Base-by-base conservation (phyloP, 176 grass and related monocot species). In the Eragrostis nindensis region DNA sequence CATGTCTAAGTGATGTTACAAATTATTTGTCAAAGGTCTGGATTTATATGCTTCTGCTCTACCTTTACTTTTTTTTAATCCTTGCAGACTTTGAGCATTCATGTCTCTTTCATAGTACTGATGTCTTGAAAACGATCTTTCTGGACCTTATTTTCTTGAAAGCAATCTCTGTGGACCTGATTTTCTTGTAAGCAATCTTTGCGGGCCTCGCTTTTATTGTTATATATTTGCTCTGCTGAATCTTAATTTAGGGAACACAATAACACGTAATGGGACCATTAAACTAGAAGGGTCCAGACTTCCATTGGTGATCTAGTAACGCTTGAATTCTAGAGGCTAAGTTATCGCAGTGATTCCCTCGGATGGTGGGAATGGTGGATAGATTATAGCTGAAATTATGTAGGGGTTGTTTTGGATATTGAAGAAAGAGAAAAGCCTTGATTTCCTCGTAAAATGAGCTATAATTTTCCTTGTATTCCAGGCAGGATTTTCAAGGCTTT, bases 21-120 rank as follows among this genome's bases (percentile, higher is more conserved):
- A 93, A 82, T 71, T 98, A 88, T 75, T 93, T 91, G 42, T 91
- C 74, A 42, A 98, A 95, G 95, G 95, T 98, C 5, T 74, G 74
- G 21, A 57, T 64, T 74, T 73, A 19, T 82, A 60, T 75, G 10
- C 70, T 8, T 25, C 7, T 79, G 24, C 50, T 66, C 19, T 50
- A 30, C 24, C 6, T 11, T 53, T 45, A n/a, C n/a, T 40, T 73
- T 17, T 22, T 89, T 79, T 52, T 21, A 59, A 74, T 53, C 48
- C 19, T 49, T 12, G 78, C 71, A 75, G 66, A 19, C 53, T 16
- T 85, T 5, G 77, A 27, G 54, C 66, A 82, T 62, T 77, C 66
- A 42, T 22, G 2, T 27, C 27, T 26, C 12, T 71, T 39, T 21
- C 26, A 54, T 67, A 56, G 42, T 72, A 6, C 39, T 50, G n/a